A percentile compares a stretch with the other conserved stretches of the same genome.
Conservation (phyloP, 495 filamentous ascomycete species). For the Penicillium coffeae region DNA sequence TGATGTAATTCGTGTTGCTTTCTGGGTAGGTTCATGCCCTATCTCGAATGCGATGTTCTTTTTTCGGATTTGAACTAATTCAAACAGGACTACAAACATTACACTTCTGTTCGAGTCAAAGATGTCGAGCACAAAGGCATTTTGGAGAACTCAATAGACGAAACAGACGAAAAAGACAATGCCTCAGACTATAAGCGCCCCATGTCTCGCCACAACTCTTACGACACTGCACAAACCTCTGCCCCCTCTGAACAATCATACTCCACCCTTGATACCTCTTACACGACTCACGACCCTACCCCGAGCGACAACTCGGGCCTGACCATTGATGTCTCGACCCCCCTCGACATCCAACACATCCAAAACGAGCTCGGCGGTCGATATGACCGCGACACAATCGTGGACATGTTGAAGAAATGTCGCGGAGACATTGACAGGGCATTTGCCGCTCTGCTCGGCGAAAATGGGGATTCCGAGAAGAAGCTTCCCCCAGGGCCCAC, state of each 20-base stretch:
- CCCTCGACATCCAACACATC: constrained; percentile 63
- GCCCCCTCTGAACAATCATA: background rate
- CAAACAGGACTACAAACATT: constrained; percentile 67
- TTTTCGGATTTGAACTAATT: background rate
- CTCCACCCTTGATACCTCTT: constrained; percentile 8
- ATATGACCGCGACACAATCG: constrained; percentile 51
- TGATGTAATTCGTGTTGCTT: constrained; percentile 60
- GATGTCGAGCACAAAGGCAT: constrained; percentile 56
- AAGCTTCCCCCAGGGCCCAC: constrained; percentile 20
- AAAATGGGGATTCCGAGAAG: constrained; percentile 34
- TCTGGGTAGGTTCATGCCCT: constrained; percentile 61
- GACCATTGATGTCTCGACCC: constrained; percentile 33
- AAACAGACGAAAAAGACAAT: background rate
- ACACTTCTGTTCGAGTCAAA: constrained; percentile 65
- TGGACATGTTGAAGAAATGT: constrained; percentile 54
- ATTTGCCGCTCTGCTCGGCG: constrained; percentile 55
- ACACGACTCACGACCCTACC: constrained; percentile 9
- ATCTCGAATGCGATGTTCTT: background rate
- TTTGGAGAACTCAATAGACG: background rate
- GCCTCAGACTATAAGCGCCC: background rate
- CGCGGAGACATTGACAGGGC: constrained; percentile 59
- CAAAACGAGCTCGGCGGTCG: constrained; percentile 53
- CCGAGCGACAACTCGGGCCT: constrained; percentile 26
- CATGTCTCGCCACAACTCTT: background rate
- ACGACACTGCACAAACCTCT: constrained; percentile 4